phyloP scores from a whole-genome alignment of 2,329 filamentous ascomycete species.

The Aspergillus sp. region DNA sequence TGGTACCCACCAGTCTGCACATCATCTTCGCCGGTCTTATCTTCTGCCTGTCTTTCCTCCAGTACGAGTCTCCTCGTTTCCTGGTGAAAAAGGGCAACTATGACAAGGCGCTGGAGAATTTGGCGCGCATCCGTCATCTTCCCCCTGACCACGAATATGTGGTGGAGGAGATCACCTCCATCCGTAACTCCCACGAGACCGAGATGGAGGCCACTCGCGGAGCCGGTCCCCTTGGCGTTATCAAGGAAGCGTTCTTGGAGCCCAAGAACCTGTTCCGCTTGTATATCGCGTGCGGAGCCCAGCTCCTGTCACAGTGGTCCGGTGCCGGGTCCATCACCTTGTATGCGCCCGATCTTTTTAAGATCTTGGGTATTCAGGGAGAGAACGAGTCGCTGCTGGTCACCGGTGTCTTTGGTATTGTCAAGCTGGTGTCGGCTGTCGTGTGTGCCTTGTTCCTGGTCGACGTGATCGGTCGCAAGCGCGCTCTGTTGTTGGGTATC shows the following conservation, averaged over 20 bases:
- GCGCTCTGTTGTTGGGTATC: constrained; percentile 61
- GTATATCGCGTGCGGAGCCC: constrained; percentile 66
- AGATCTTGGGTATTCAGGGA: constrained; percentile 68
- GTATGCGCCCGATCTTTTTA: constrained; percentile 73
- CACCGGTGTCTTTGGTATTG: constrained; percentile 72
- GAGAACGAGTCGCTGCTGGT: constrained; percentile 68
- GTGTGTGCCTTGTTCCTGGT: constrained; percentile 75
- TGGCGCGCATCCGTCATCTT: constrained; percentile 59
- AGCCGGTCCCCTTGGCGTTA: constrained; percentile 60
- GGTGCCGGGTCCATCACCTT: constrained; percentile 74
- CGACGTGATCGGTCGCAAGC: constrained; percentile 74
- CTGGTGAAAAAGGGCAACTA: constrained; percentile 64
- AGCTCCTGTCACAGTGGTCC: constrained; percentile 73
- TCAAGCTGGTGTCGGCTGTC: constrained; percentile 68
- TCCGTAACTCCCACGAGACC: constrained; percentile 65
- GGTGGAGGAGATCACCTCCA: constrained; percentile 60
- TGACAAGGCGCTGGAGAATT: constrained; percentile 46
- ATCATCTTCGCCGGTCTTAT: constrained; percentile 76
- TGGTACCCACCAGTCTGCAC: constrained; percentile 70
- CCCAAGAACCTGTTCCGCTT: constrained; percentile 71
- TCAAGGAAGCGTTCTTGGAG: constrained; percentile 68
- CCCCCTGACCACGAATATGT: constrained; percentile 62
- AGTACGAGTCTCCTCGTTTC: constrained; percentile 69
- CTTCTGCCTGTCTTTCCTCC: constrained; percentile 66
- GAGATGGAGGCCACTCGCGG: constrained; percentile 71